These are phyloP conservation scores for Monilinia vaccinii-corymbosi DNA, from an alignment of 2,329 filamentous ascomycete species.

Conservation along the genomic window DNA sequence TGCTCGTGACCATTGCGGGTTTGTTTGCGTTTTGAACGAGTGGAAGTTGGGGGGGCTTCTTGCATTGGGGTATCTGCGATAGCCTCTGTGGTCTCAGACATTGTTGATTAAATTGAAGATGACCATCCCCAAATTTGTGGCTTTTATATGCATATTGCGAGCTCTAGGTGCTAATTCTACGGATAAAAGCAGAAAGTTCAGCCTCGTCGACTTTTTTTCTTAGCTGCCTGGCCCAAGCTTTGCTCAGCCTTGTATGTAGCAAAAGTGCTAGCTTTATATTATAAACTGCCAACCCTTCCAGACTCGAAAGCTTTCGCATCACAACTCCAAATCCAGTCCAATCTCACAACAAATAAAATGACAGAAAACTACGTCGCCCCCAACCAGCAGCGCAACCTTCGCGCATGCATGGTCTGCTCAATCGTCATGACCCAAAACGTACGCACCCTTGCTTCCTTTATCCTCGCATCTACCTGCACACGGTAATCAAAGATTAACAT, in stretches of 20 bases:
- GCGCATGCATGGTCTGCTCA: conserved; percentile 98
- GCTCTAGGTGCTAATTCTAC: too few species aligned
- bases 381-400: conserved; percentile 72
- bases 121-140: not conserved
- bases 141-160: not conserved
- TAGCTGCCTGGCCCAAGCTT: not conserved
- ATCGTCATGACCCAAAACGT: conserved; percentile 78
- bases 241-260: conserved; percentile 4
- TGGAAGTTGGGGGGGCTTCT: not conserved
- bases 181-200: not conserved
- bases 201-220: conserved; percentile 1
- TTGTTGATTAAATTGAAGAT: not conserved
- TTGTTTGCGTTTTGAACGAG: conserved; percentile 8
- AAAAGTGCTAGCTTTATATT: not conserved
- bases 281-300: not conserved
- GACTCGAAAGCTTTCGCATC: not conserved
- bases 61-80: not conserved
- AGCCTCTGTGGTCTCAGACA: not conserved
- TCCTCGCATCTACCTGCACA: not conserved
- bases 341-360: conserved; percentile 15
- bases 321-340: not conserved
- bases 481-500: conserved; percentile 8
- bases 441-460: conserved; percentile 25
- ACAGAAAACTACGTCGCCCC: conserved; percentile 59
- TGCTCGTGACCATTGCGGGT: conserved; percentile 34